Evolutionary conservation across 2,329 filamentous ascomycete genomes (phyloP), one percentile per base, ranked within the genome.

Genomic region (Cytospora mali): DNA sequence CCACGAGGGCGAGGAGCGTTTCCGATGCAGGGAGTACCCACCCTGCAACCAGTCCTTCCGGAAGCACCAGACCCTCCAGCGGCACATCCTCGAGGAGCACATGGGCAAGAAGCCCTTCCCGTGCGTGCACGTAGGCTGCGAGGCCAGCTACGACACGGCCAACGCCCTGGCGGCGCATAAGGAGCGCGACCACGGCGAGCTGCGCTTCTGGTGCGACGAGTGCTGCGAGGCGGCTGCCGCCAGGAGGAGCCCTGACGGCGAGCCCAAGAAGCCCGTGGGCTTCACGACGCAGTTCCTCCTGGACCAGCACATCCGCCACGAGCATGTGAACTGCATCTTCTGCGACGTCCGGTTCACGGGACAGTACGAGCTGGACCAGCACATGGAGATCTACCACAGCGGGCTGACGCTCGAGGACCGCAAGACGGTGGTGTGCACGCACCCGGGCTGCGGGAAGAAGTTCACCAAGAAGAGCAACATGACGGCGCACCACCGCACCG

Each of bases 391-490:
- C 65, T 79, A 88, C 62, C 93, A 97, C 75, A 87, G 88, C 0
- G 84, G 83, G 48, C 81, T 81, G 65, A 79, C 80, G 7, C 75
- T 89, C 10, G 81, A 86, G 62, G 85, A 90, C 58, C 82, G 88
- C 63, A 90, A 87, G 74, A 85, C 81, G 0, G 85, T 89, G 56
- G 73, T 77, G 1, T 97, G 94, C 72, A 82, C 86, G 0, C 82
- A 88, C 70, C 76, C 81, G 0, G 88, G 84, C 25, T 97, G 93
- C 74, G 80, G 78, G 61, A 91, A 91, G 71, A 85, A 81, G 59
- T 97, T 97, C 75, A 93, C 91, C 21, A 91, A 90, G 71, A 87
- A 85, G 65, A 89, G 89, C n/a, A 97, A 97, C 69, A 81, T 96
- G 57, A 90, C 88, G 18, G 85, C 88, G 0, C 94, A 98, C 72